phyloP scores from a whole-genome alignment of 2,329 filamentous ascomycete genomes.

The Passalora sequoiae region DNA sequence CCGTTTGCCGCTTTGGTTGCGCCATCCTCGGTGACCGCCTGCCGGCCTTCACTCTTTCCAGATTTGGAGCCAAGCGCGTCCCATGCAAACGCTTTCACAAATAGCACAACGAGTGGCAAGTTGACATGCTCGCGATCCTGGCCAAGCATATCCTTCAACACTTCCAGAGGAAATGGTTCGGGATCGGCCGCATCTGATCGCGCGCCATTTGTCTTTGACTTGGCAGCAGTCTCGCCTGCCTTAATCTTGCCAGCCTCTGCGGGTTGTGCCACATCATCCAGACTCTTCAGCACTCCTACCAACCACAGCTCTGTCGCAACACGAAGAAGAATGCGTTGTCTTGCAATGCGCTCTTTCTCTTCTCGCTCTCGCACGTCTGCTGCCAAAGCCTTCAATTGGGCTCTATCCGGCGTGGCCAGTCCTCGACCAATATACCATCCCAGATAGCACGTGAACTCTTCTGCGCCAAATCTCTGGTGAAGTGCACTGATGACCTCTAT shows the following conservation, averaged over 20 bases:
- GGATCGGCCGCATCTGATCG: constrained; percentile 60
- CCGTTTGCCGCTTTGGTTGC: constrained; percentile 52
- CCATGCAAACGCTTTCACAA: constrained; percentile 95
- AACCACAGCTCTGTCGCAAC: constrained; percentile 96
- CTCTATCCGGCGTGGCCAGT: constrained; percentile 84
- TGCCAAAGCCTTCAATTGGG: constrained; percentile 69
- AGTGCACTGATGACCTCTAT: constrained; percentile 93
- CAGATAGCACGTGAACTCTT: constrained; percentile 84
- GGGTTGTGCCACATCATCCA: constrained; percentile 63
- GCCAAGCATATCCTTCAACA: constrained; percentile 92
- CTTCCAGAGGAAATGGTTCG: constrained; percentile 92
- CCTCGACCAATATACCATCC: constrained; percentile 90
- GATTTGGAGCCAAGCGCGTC: constrained; percentile 80
- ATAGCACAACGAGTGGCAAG: constrained; percentile 83
- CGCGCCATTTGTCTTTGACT: constrained; percentile 55
- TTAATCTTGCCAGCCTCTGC: constrained; percentile 60
- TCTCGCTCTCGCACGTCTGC: constrained; percentile 86
- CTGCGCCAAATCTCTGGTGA: constrained; percentile 86
- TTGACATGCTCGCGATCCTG: constrained; percentile 91
- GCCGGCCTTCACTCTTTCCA: constrained; percentile 69
- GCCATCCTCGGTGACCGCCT: constrained; percentile 76
- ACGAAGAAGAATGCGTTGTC: constrained; percentile 79
- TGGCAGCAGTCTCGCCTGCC: constrained; percentile 53
- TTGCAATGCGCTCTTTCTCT: constrained; percentile 83
- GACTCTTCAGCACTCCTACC: constrained; percentile 76